Evolutionary conservation across 345 rosid species (phyloP).

Genomic region (Eucalyptus pauciflora): DNA sequence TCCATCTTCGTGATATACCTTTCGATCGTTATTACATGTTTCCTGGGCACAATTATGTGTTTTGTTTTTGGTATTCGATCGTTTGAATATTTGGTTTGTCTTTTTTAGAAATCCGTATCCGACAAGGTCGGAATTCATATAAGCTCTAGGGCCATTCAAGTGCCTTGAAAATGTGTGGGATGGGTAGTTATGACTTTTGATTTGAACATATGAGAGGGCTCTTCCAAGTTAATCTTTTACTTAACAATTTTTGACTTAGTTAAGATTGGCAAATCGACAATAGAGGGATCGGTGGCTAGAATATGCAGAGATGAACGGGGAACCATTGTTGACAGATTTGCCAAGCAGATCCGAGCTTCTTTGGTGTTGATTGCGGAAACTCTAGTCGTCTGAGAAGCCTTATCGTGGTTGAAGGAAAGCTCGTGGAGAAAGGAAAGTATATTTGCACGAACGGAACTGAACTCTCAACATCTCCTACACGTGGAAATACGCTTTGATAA

Average conservation of each 20-base stretch:
- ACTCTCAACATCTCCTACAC: too few species aligned
- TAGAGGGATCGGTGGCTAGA: too few species aligned
- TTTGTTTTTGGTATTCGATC: fast-evolving
- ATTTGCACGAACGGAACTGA: too few species aligned
- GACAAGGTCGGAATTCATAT: not conserved
- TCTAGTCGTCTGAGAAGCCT: too few species aligned
- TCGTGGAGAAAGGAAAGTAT: too few species aligned
- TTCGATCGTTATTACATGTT: fast-evolving
- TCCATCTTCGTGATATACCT: fast-evolving
- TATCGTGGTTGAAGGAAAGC: too few species aligned
- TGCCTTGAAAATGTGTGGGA: conserved; percentile 1
- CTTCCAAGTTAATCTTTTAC: not conserved
- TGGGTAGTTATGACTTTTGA: not conserved
- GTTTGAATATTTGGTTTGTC: fast-evolving
- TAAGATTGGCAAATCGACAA: not conserved
- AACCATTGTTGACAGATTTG: too few species aligned
- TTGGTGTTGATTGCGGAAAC: too few species aligned
- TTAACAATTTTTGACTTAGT: not conserved
- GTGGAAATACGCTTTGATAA: too few species aligned
- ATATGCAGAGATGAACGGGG: too few species aligned
- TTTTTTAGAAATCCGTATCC: fast-evolving
- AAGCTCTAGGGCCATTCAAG: not conserved
- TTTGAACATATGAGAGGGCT: not conserved
- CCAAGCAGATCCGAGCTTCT: too few species aligned
- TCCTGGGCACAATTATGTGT: fast-evolving